Evolutionary conservation across 176 grass and related monocot species (phyloP), one percentile per base, ranked within the genome.

Genomic region (Musa beccarii): DNA sequence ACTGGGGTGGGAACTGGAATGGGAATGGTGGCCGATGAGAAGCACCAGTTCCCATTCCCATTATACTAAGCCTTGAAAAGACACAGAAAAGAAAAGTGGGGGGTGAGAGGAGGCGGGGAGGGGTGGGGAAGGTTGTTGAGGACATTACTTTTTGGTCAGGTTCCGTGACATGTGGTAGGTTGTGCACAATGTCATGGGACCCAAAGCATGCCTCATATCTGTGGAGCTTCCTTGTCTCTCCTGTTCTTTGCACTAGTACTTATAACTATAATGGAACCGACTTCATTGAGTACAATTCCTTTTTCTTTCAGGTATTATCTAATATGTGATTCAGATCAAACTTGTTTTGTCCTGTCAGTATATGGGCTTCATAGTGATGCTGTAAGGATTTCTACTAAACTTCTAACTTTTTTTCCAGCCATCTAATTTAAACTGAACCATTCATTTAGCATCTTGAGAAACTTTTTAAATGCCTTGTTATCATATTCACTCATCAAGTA

Each of bases 241-340:
- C 57, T 61, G 16, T 8, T 61, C 15, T 29, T 13, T 22, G 15
- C 68, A 52, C 10, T 52, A 51, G 19, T 21, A 20, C 34, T 50
- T n/a, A 5, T 21, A 11, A 20, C 20, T 70, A 21, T 43, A 70
- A 70, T 70, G 9, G 19, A 51, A 70, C 2, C 11, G 10, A 70
- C 68, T 51, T 51, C 20, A 6, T n/a, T 70, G 49, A 1, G n/a
- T 1, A 20, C 20, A 70, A 70, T 13, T 10, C 13, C 1, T 19
- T 70, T 70, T 75, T 51, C 22, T 84, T 82, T 78, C 79, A 92
- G 90, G 84, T 92, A 89, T 76, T 92, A 92, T 78, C 77, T 89
- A 68, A 19, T 74, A 75, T 92, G 86, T 43, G 90, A 89, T 80
- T 43, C 79, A 77, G 84, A 89, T 63, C 79, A 75, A 28, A 82